Evolutionary conservation across 1,284 basidiomycete species (phyloP), one percentile per base, ranked within the genome.

Genomic region (Apiotrichum laibachii): DNA sequence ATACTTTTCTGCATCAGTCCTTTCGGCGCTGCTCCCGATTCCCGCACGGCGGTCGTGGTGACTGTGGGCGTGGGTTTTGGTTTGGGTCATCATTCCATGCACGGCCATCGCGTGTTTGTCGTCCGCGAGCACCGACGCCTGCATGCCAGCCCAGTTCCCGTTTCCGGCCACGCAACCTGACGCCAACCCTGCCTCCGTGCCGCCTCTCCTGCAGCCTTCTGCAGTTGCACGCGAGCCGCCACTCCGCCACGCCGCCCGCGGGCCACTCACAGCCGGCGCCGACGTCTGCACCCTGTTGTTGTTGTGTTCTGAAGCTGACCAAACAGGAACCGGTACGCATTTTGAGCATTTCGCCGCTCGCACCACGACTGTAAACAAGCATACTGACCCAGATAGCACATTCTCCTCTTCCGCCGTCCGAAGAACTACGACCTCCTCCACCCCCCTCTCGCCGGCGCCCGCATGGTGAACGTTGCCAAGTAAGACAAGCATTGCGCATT

Each of bases 391-490:
- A 26, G 37, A 16, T 56, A 72, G 68, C 73, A 75, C 61, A 72
- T 77, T 59, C 71, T 77, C 60, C 72, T 77, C 48, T 77, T 77
- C 69, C 70, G 75, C 37, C 69, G 75, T 43, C 75, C 73, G 26
- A 77, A 72, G 63, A 65, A 75, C 60, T 76, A 72, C 63, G 74
- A 76, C 62, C 54, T 60, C 18, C 50, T 67, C 34, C 70, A 73
- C 62, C 72, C 69, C 2, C 71, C 71, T n/a, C 70, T 75, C 58
- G 33, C 55, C 37, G 63, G 64, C 19, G 60, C 66, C 1, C 64
- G 70, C 33, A 35, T 65, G 10, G 60, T 70, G 57, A 72, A 72
- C 59, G 53, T 50, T 15, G 47, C 33, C 6, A 63, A 64, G 50
- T 61, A 66, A 46, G 22, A 44, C 2, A 12, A 48, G 19, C 46